These are phyloP conservation scores for Hibiscus trionum DNA, from an alignment of 345 rosid genomes.

Conservation along the genomic window DNA sequence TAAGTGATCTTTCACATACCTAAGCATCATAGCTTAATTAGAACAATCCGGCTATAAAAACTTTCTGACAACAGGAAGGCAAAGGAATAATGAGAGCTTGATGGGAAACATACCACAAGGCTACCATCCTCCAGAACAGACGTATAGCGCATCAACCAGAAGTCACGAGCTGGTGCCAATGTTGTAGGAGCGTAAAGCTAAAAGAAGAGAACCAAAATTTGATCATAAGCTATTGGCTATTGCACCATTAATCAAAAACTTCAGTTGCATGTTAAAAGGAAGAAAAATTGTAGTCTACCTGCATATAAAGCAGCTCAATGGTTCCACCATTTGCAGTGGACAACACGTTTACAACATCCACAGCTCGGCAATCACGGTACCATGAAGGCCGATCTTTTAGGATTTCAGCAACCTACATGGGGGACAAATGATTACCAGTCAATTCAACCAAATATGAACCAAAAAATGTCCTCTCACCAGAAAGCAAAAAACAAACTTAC, in stretches of 20 bases:
- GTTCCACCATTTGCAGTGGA: slow-evolving; percentile 94
- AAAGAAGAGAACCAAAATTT: neutral
- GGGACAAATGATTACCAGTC: neutral
- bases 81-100: neutral
- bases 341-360: slow-evolving; percentile 72
- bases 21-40: slow-evolving; percentile 7
- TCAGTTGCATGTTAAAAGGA: neutral
- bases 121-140: slow-evolving; percentile 95
- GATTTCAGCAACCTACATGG: slow-evolving; percentile 88
- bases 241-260: neutral
- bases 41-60: neutral
- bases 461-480: neutral
- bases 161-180: slow-evolving; percentile 97
- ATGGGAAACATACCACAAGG: slow-evolving; percentile 60
- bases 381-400: slow-evolving; percentile 90
- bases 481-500: slow-evolving; percentile 33
- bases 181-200: slow-evolving; percentile 96
- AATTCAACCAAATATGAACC: neutral
- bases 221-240: neutral
- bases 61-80: neutral
- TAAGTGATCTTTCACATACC: slow-evolving; percentile 88
- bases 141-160: slow-evolving; percentile 94
- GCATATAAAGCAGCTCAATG: slow-evolving; percentile 90
- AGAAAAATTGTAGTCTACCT: slow-evolving; percentile 34
- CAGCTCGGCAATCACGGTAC: slow-evolving; percentile 90